Percentiles rank a stretch among this genome's conserved stretches.
Evolutionary conservation across 306 rosid species (phyloP).

Genomic region (Quercus agrifolia): DNA sequence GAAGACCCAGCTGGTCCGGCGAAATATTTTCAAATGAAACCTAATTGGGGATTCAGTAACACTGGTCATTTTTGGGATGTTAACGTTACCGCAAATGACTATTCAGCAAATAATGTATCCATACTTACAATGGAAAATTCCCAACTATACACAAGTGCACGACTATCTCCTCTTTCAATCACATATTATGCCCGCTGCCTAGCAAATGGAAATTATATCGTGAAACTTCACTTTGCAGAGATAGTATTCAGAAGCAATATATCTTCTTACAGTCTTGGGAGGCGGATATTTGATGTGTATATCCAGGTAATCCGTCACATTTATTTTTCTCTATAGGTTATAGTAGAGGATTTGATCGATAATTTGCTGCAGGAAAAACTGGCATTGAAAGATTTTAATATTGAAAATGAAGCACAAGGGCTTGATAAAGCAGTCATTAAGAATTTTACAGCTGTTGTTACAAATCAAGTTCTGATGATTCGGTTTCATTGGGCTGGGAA

Average conservation of each 20-base stretch:
- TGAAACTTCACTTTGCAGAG: slow-evolving; percentile 58
- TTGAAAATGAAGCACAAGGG: slow-evolving; percentile 31
- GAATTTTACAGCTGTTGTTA: slow-evolving; percentile 30
- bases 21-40: slow-evolving; percentile 7
- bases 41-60: slow-evolving; percentile 56
- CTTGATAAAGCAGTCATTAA: slow-evolving; percentile 32
- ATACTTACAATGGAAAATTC: slow-evolving; percentile 23
- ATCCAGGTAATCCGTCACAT: slow-evolving; percentile 40
- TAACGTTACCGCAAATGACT: slow-evolving; percentile 19
- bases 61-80: slow-evolving; percentile 55
- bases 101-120: slow-evolving; percentile 19
- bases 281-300: slow-evolving; percentile 58
- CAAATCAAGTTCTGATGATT: slow-evolving; percentile 29
- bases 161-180: slow-evolving; percentile 49
- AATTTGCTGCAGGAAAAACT: slow-evolving; percentile 35
- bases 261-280: slow-evolving; percentile 54
- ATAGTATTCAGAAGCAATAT: slow-evolving; percentile 37
- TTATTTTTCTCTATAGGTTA: background rate
- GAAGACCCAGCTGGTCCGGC: slow-evolving; percentile 46
- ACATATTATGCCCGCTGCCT: slow-evolving; percentile 58
- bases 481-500: slow-evolving; percentile 69
- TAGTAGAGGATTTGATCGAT: slow-evolving; percentile 13
- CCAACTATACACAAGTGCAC: slow-evolving; percentile 42
- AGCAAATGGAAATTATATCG: slow-evolving; percentile 56
- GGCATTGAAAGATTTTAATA: slow-evolving; percentile 43